phyloP scores from a whole-genome alignment of 176 grass and related monocot genomes.

The Zizania latifolia region DNA sequence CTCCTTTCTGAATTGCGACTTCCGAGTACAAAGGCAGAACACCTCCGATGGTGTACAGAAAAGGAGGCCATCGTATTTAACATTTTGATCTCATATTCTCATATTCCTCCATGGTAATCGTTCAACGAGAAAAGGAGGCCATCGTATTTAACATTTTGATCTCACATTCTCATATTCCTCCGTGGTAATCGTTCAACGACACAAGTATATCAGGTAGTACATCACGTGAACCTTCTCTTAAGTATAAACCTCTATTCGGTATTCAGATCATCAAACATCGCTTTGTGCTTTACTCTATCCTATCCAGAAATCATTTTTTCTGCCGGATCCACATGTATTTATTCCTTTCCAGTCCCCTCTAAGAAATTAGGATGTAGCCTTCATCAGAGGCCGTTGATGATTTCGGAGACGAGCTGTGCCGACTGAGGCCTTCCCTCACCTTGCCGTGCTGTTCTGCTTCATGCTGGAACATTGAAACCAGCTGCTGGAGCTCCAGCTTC shows the following conservation, averaged over 20 bases:
- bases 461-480: constrained; percentile 85
- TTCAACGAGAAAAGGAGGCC: background rate
- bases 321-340: background rate
- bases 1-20: background rate
- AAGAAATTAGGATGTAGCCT: constrained; percentile 61
- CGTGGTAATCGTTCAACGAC: background rate
- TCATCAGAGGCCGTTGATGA: constrained; percentile 29
- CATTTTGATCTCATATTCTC: background rate
- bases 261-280: background rate
- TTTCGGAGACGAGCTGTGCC: constrained; percentile 19
- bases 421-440: constrained; percentile 65
- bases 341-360: background rate
- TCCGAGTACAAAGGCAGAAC: background rate
- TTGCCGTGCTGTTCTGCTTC: constrained; percentile 90
- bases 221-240: background rate
- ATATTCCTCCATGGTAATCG: too few relatives aligned
- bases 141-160: background rate
- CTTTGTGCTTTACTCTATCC: background rate
- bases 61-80: background rate
- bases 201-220: background rate
- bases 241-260: background rate
- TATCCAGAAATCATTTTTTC: background rate
- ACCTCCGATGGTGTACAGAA: background rate
- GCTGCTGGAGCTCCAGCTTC: constrained; percentile 81
- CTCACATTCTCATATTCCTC: background rate